Conservation (phyloP, 1,139 yeast genomes). For the Scheffersomyces titani region DNA sequence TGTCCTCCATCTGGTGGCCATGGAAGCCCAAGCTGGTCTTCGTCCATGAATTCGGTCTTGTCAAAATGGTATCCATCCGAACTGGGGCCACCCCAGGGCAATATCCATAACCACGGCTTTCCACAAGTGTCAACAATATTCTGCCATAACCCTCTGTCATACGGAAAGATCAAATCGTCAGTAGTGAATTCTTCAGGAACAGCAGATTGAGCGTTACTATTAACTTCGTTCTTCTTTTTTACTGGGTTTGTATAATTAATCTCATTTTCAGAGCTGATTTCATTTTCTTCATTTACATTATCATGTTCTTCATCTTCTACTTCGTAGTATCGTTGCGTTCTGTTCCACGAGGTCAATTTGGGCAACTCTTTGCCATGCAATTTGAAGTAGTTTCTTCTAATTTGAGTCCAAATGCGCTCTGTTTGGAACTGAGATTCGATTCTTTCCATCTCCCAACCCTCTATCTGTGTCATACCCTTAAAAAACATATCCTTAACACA, state of each 20-base stretch:
- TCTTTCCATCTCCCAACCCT: conserved; percentile 89
- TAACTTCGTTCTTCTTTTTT: conserved; percentile 3
- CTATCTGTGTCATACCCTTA: conserved; percentile 88
- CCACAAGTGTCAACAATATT: conserved; percentile 59
- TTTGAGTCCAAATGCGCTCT: conserved; percentile 52
- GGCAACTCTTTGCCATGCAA: conserved; percentile 50
- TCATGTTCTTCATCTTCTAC: conserved; percentile 12
- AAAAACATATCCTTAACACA: conserved; percentile 57
- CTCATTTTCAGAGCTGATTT: conserved; percentile 3
- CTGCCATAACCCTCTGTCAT: conserved; percentile 63
- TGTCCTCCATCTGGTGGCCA: conserved; percentile 91
- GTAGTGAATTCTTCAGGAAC: conserved; percentile 39
- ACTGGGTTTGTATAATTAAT: conserved; percentile 6
- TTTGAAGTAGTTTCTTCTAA: conserved; percentile 45
- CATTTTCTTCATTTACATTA: conserved; percentile 5
- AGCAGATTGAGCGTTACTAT: conserved; percentile 5
- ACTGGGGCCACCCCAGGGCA: conserved; percentile 65
- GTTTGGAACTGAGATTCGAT: conserved; percentile 63
- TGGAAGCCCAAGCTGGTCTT: conserved; percentile 65
- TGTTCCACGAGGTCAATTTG: conserved; percentile 49
- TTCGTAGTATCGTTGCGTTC: conserved; percentile 19
- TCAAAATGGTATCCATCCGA: conserved; percentile 48
- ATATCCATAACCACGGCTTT: conserved; percentile 61
- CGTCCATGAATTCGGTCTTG: conserved; percentile 54
- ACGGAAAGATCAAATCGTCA: conserved; percentile 76